Conservation (phyloP, 129 eudicot genomes). For the Tagetes erecta region DNA sequence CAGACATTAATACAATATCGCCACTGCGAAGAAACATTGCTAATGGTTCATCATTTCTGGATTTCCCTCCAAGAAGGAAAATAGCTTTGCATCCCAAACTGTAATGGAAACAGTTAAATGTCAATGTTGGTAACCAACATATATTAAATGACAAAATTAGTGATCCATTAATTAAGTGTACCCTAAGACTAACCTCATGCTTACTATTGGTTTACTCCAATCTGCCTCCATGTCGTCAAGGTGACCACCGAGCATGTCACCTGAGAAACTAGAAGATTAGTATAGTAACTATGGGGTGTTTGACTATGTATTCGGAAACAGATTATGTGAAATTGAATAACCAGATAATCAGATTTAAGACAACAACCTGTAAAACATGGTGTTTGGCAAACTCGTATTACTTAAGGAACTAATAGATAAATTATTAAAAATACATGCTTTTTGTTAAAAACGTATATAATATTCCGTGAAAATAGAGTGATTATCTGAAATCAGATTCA, state of each 20-base stretch:
- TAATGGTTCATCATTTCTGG: constrained; percentile 75
- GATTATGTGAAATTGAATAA: background rate
- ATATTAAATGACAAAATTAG: constrained; percentile 5
- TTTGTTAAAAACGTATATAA: background rate
- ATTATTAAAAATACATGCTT: background rate
- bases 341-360: constrained; percentile 17
- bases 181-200: constrained; percentile 78
- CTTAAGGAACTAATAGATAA: background rate
- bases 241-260: constrained; percentile 97
- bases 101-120: background rate
- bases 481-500: background rate
- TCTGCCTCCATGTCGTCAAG: constrained; percentile 98
- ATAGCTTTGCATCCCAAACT: constrained; percentile 98
- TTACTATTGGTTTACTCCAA: constrained; percentile 96
- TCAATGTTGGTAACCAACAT: constrained; percentile 23
- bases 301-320: background rate
- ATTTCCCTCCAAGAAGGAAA: constrained; percentile 95
- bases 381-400: background rate
- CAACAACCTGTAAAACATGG: background rate
- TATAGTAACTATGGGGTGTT: background rate
- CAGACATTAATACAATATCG: constrained; percentile 84
- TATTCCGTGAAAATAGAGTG: background rate
- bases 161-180: background rate
- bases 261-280: constrained; percentile 42
- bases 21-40: constrained; percentile 98